phyloP scores from a whole-genome alignment of 2,329 filamentous ascomycete genomes.

The Zymoseptoria tritici region DNA sequence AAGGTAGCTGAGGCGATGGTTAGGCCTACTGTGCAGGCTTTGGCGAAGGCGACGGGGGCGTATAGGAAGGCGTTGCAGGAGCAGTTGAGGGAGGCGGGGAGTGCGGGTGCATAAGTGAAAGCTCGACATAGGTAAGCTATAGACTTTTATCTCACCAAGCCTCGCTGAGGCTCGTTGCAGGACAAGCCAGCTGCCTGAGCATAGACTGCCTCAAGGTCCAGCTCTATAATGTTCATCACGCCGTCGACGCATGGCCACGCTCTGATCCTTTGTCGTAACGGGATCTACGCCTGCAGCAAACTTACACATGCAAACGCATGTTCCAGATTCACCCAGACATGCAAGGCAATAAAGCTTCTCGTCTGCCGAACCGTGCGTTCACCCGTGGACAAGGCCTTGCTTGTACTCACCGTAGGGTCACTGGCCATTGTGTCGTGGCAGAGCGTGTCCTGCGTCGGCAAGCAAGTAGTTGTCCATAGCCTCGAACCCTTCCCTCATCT shows the following conservation, averaged over 20 bases:
- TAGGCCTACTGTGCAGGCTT: conserved; percentile 62
- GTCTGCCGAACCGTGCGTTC: neutral
- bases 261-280: neutral
- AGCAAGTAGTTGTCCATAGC: neutral
- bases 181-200: neutral
- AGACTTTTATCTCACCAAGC: neutral
- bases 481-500: neutral
- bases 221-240: too few species aligned
- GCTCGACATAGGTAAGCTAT: neutral
- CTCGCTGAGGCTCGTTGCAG: neutral
- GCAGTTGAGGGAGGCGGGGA: conserved; percentile 36
- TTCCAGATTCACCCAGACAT: neutral
- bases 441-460: neutral
- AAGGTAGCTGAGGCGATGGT: conserved; percentile 70
- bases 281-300: neutral
- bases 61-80: conserved; percentile 63
- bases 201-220: neutral
- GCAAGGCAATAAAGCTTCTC: neutral
- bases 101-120: neutral
- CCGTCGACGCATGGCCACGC: too few species aligned
- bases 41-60: conserved; percentile 62
- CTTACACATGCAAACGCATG: neutral
- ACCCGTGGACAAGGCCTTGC: neutral
- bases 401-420: neutral
- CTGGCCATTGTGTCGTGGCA: neutral